Evolutionary conservation across 352 stramenopile species (phyloP).

Genomic region (Phytophthora palmivora): DNA sequence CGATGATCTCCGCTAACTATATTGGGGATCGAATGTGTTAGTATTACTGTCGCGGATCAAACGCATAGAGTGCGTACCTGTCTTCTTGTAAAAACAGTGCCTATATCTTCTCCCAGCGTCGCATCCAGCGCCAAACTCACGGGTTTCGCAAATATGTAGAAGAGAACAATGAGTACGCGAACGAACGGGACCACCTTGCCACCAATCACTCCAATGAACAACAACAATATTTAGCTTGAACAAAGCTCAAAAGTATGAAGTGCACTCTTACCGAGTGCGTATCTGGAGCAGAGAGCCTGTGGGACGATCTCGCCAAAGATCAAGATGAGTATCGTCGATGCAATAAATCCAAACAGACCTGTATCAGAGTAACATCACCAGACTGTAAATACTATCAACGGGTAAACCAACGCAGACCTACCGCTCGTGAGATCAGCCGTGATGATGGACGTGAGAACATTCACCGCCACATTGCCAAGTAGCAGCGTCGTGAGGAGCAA

Average conservation of each 20-base stretch:
- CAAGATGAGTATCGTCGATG: slow-evolving; percentile 95
- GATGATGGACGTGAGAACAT: slow-evolving; percentile 97
- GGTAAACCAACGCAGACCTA: not conserved
- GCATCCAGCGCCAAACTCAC: slow-evolving; percentile 94
- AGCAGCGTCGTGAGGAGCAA: slow-evolving; percentile 98
- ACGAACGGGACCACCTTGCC: slow-evolving; percentile 91
- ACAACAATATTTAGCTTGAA: not conserved
- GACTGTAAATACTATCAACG: not conserved
- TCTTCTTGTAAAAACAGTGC: slow-evolving; percentile 94
- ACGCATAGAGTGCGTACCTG: slow-evolving; percentile 39
- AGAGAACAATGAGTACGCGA: slow-evolving; percentile 91
- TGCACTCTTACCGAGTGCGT: slow-evolving; percentile 84
- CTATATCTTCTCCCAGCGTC: slow-evolving; percentile 94
- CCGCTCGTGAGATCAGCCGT: slow-evolving; percentile 92
- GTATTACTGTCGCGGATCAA: not conserved
- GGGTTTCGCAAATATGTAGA: slow-evolving; percentile 96
- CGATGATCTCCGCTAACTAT: slow-evolving; percentile 96
- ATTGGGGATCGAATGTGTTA: slow-evolving; percentile 12
- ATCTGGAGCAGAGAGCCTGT: slow-evolving; percentile 94
- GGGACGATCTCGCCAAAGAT: slow-evolving; percentile 96
- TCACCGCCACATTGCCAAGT: slow-evolving; percentile 97
- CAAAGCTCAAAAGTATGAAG: not conserved
- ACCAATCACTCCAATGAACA: slow-evolving; percentile 54
- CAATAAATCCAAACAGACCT: slow-evolving; percentile 91
- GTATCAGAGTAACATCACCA: slow-evolving; percentile 7